phyloP scores from a whole-genome alignment of 441 rosid genomes.

The Cnidoscolus chayamansa region DNA sequence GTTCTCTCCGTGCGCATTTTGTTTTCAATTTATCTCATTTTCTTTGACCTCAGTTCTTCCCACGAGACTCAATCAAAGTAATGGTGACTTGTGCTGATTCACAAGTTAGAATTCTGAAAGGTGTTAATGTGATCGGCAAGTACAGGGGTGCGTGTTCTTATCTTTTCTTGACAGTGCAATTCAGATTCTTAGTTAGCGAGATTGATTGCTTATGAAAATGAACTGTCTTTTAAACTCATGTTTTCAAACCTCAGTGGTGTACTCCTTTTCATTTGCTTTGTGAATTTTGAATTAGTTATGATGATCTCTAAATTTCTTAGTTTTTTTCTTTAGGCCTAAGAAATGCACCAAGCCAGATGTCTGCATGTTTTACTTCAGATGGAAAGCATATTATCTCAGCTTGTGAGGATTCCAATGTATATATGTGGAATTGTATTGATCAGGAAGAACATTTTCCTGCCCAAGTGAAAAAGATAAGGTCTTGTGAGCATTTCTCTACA shows the following conservation, averaged over 20 bases:
- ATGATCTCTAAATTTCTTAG: background rate
- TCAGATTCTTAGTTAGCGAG: background rate
- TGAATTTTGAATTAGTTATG: no score
- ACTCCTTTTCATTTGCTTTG: no score
- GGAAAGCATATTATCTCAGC: constrained; percentile 88
- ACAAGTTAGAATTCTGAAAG: constrained; percentile 78
- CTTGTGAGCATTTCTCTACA: constrained; percentile 71
- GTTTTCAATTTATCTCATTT: constrained; percentile 17
- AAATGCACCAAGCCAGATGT: constrained; percentile 55
- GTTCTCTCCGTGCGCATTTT: background rate
- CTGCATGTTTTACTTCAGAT: constrained; percentile 67
- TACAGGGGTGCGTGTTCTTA: constrained; percentile 52
- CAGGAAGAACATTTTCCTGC: constrained; percentile 32
- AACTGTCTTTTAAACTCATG: background rate
- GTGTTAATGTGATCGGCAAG: constrained; percentile 61
- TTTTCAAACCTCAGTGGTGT: background rate
- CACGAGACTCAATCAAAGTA: constrained; percentile 62
- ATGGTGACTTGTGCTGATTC: constrained; percentile 90
- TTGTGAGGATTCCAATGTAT: constrained; percentile 77
- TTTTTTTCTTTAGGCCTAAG: constrained; percentile 39
- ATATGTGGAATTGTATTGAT: constrained; percentile 63
- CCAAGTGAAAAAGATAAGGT: constrained; percentile 46
- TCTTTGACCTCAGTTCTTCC: constrained; percentile 47
- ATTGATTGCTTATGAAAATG: background rate
- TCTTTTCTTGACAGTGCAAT: background rate